Evolutionary conservation across 441 rosid genomes (phyloP), one percentile per base, ranked within the genome.

Genomic region (Flueggea neowawraea): DNA sequence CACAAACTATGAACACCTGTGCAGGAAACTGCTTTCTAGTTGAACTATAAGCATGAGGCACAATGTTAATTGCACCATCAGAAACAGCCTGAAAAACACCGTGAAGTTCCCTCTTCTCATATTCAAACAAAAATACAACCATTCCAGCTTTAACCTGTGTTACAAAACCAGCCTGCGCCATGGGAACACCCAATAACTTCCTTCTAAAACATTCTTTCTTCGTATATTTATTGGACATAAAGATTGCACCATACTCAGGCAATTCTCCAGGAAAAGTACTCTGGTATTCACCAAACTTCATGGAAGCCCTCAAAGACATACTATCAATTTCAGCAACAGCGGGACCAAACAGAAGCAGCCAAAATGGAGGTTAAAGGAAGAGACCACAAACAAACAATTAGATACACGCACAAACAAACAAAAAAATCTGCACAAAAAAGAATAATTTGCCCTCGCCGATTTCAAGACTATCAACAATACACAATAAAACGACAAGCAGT

Each of bases 121-220:
- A 83, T 39, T 88, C 89, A 73, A 83, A 88, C 60, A 88, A 68
- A 72, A 88, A 88, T 57, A 88, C 63, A n/a, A 80, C 16, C 95
- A 88, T 88, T 57, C 95, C 89, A 48, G 74, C 68, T 73, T 80
- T 83, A 63, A 85, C 76, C 63, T 75, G 86, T 64, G 66, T 71
- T n/a, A 88, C 89, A 65, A 88, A 85, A 12, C 47, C 33, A 0
- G 64, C 75, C 47, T 53, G 78, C 31, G 63, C 63, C 28, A 64
- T 65, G 4, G 91, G 88, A 72, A 85, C 86, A 39, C 86, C 95
- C 22, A 88, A 79, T 53, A 85, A 57, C 66, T 60, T 63, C 54
- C 81, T 54, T 41, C 50, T 55, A 7, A 80, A 66, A 71, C 88
- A 83, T 66, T 85, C 91, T 52, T 51, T 65, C 63, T 55, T 80